Base-by-base conservation (phyloP, 129 eudicot species). In the Flaveria robusta region DNA sequence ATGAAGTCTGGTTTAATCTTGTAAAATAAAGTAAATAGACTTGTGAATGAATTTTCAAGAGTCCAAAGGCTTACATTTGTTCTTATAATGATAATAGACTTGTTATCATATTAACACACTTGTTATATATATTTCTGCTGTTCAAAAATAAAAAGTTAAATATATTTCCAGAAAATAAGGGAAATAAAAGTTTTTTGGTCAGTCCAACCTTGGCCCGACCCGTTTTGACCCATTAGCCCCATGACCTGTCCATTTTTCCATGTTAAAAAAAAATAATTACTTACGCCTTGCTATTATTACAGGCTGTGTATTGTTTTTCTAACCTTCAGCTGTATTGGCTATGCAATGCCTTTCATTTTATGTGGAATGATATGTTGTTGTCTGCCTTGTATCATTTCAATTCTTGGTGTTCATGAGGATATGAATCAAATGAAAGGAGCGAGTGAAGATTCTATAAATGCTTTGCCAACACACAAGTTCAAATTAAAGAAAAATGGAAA, bases 341-440 rank as follows among this genome's bases (percentile, higher is more conserved):
- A 89, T 72, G 96, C 92, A 16, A 89, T 89, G 96, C 96, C 96
- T 41, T 89, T 89, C 82, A 85, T 89, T 68, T 77, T 89, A 72
- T 89, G 92, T 55, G 88, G 88, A 68, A 87, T 87, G 96, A 89
- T 89, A 67, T 89, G 96, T 72, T 89, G 96, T 81, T 89, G 96
- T 75, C 80, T 89, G 81, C 96, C 96, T 4, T 89, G 96, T 72
- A 87, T 89, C 22, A 85, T 89, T 39, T 87, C 91, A 7, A 77
- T 87, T 18, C 88, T 89, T 19, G 90, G 96, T 65, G 87, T 87
- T 20, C 91, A 91, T 56, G 96, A 90, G 83, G 88, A 90, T 73
- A 75, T 87, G 82, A 81, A 77, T 72, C 86, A 85, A 78, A 73
- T 75, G 78, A 83, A 82, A 83, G 96, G 96, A 69, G 96, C 96